Evolutionary conservation across 306 rosid species (phyloP).

Genomic region (Lathyrus sativus): DNA sequence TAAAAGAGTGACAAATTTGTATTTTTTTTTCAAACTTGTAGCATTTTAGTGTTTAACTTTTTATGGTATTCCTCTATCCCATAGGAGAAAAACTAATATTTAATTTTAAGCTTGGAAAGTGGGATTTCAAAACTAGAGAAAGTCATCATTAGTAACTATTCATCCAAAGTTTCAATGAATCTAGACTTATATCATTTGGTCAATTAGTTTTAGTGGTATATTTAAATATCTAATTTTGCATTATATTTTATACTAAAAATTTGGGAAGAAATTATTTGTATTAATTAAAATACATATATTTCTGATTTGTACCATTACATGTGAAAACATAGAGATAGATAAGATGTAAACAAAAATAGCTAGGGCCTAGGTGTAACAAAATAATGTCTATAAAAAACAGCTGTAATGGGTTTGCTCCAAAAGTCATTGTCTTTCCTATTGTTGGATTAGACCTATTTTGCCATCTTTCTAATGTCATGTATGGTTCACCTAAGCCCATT

Average conservation of each 20-base stretch:
- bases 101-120: background rate
- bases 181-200: no score
- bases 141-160: background rate
- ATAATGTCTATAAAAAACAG: background rate
- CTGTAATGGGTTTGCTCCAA: constrained; percentile 6
- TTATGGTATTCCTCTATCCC: background rate
- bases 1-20: no score
- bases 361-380: background rate
- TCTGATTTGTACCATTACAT: background rate
- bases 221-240: no score
- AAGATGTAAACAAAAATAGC: background rate
- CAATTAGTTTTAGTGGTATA: no score
- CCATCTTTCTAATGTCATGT: constrained; percentile 28
- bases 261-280: no score
- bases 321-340: background rate
- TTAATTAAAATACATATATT: background rate
- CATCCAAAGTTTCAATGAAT: background rate
- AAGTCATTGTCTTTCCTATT: constrained; percentile 25
- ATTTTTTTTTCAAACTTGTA: no score
- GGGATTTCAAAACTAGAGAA: background rate
- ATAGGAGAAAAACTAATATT: background rate
- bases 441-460: constrained; percentile 34
- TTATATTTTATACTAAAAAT: no score
- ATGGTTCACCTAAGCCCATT: constrained; percentile 58
- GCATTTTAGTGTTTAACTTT: no score